A percentile compares a stretch with the other conserved stretches of the same genome.
These are phyloP conservation scores for Raddia guianensis DNA, from an alignment of 176 grass and related monocot genomes.

Conservation along the genomic window DNA sequence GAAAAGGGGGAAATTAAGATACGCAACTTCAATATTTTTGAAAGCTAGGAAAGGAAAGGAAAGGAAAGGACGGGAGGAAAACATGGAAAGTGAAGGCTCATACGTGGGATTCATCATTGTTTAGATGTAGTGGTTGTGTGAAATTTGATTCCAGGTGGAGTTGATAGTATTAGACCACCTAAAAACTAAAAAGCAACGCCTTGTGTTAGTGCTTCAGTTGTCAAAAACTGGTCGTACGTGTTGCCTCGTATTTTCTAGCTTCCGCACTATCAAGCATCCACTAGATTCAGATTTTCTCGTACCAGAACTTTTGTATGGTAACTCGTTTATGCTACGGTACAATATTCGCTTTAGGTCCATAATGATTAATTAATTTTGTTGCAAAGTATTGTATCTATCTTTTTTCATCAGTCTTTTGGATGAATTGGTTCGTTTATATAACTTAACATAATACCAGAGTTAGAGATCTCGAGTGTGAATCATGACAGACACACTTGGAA, in stretches of 20 bases:
- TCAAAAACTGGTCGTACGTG: not conserved
- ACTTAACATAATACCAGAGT: no score
- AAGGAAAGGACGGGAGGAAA: not conserved
- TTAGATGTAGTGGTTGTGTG: conserved; percentile 32
- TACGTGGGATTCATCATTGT: not conserved
- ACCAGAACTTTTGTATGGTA: not conserved
- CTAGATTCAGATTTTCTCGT: not conserved
- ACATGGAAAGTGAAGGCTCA: not conserved
- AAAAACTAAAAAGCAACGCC: conserved; percentile 36
- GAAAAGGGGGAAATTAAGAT: not conserved
- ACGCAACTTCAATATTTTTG: not conserved
- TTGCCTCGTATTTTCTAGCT: conserved; percentile 1
- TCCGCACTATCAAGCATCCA: not conserved
- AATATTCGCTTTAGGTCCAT: not conserved
- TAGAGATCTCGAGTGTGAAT: no score
- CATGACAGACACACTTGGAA: no score
- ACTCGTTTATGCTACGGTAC: not conserved
- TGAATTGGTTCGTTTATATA: no score
- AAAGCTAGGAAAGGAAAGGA: no score
- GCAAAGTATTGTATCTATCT: no score
- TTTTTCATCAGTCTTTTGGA: no score
- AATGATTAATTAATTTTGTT: not conserved
- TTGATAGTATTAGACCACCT: conserved; percentile 20
- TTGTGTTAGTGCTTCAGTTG: not conserved
- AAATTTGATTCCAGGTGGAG: not conserved